A percentile compares a stretch with the other conserved stretches of the same genome.
These are phyloP conservation scores for Ephemerocybe angulata DNA, from an alignment of 768 basidiomycete species.

Conservation along the genomic window DNA sequence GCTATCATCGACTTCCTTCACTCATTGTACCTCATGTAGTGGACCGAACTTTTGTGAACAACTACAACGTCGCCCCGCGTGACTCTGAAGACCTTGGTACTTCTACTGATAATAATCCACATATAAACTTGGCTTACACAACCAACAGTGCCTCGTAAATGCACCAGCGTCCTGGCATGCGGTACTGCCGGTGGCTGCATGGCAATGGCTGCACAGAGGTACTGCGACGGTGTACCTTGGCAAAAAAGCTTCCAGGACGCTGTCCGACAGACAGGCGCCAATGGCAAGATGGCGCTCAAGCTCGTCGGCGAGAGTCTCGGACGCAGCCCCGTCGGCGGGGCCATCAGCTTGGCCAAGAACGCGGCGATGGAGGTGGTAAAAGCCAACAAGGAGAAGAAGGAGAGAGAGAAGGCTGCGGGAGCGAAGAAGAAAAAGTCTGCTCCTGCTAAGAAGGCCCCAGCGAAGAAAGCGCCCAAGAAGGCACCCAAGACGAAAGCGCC, in stretches of 20 bases:
- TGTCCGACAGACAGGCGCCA: not conserved
- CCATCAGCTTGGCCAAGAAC: not conserved
- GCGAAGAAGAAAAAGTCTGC: too few relatives aligned
- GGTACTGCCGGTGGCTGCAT: not conserved
- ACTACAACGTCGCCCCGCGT: too few relatives aligned
- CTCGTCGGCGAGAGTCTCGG: not conserved
- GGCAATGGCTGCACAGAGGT: not conserved
- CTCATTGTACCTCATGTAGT: too few relatives aligned
- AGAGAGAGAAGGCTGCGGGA: too few relatives aligned
- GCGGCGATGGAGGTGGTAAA: not conserved
- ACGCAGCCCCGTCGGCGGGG: not conserved
- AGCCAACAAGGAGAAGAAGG: not conserved
- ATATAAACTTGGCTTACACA: too few relatives aligned
- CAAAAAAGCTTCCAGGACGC: slow-evolving; percentile 1
- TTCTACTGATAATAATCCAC: too few relatives aligned
- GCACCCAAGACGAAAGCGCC: too few relatives aligned
- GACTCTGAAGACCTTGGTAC: too few relatives aligned
- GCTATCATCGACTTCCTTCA: too few relatives aligned
- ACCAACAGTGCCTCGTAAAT: too few relatives aligned
- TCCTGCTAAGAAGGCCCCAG: not conserved
- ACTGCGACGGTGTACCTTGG: not conserved
- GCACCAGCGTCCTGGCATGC: not conserved
- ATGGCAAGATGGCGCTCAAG: not conserved
- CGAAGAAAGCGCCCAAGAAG: not conserved
- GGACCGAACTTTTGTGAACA: too few relatives aligned